Evolutionary conservation across 1,284 basidiomycete species (phyloP).

Genomic region (Malassezia yamatoensis): DNA sequence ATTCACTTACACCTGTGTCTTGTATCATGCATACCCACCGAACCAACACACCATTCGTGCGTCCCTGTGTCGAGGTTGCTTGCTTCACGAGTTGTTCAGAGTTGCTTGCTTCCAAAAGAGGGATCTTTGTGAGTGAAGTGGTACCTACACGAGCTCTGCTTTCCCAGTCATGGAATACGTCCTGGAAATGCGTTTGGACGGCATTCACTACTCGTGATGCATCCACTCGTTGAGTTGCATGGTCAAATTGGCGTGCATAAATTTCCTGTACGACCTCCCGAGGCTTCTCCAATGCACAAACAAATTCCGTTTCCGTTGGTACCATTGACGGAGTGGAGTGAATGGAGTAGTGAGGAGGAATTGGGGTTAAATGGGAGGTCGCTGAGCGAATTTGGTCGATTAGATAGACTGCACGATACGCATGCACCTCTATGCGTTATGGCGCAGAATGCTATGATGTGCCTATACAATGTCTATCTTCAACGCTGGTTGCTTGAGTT

Average conservation of each 20-base stretch:
- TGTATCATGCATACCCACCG: slow-evolving; percentile 17
- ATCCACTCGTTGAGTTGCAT: too few species aligned
- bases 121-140: slow-evolving; percentile 4
- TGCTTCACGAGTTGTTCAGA: background rate
- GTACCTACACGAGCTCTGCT: background rate
- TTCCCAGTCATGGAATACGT: background rate
- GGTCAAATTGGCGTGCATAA: background rate
- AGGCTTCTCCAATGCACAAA: slow-evolving; percentile 4
- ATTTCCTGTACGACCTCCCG: slow-evolving; percentile 2
- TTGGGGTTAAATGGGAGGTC: background rate
- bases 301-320: slow-evolving; percentile 4
- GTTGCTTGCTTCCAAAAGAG: background rate
- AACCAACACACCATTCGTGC: slow-evolving; percentile 7
- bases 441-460: background rate
- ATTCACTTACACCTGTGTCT: slow-evolving; percentile 11
- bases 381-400: background rate
- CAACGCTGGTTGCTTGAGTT: background rate
- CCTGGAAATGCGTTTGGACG: background rate
- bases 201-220: background rate
- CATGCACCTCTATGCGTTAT: too few species aligned
- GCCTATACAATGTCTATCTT: background rate
- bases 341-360: background rate
- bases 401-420: background rate
- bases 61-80: background rate
- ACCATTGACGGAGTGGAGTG: slow-evolving; percentile 8